phyloP scores from a whole-genome alignment of 1,284 basidiomycete genomes.

The Amylostereum chailletii region DNA sequence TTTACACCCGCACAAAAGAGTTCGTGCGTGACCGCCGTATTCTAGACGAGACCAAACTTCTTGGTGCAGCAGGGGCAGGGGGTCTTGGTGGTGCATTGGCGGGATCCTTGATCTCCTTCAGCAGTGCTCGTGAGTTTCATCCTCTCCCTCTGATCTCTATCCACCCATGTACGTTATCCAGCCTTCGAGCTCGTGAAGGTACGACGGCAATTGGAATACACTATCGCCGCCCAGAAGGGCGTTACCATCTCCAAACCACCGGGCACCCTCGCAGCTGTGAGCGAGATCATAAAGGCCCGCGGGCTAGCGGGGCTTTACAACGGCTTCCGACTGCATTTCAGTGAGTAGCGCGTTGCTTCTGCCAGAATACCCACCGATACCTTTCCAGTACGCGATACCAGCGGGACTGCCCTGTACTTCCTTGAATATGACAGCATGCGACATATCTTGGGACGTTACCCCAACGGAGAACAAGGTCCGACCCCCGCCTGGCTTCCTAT shows the following conservation, averaged over 20 bases:
- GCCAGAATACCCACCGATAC: neutral
- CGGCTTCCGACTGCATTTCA: slow-evolving; percentile 76
- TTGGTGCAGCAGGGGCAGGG: slow-evolving; percentile 68
- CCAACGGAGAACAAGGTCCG: slow-evolving; percentile 66
- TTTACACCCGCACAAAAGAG: slow-evolving; percentile 87
- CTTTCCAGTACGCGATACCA: slow-evolving; percentile 62
- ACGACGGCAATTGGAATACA: slow-evolving; percentile 88
- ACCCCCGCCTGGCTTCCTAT: slow-evolving; percentile 75
- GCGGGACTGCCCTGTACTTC: slow-evolving; percentile 81
- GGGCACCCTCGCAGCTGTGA: slow-evolving; percentile 63
- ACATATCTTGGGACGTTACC: slow-evolving; percentile 60
- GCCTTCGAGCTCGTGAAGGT: slow-evolving; percentile 97
- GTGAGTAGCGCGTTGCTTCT: slow-evolving; percentile 29
- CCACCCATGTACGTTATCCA: slow-evolving; percentile 17
- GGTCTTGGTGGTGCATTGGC: slow-evolving; percentile 74
- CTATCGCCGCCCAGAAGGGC: slow-evolving; percentile 79
- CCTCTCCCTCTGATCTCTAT: slow-evolving; percentile 1
- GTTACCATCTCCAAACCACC: slow-evolving; percentile 59
- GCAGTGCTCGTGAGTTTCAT: slow-evolving; percentile 69
- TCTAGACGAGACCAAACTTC: slow-evolving; percentile 47
- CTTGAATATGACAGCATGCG: slow-evolving; percentile 83
- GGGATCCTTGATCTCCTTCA: slow-evolving; percentile 76
- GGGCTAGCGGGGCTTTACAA: slow-evolving; percentile 74
- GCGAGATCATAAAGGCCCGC: slow-evolving; percentile 56
- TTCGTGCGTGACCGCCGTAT: slow-evolving; percentile 57